Conservation (phyloP, 371 early-diverging fungal species). For the Syncephalastrum racemosum region DNA sequence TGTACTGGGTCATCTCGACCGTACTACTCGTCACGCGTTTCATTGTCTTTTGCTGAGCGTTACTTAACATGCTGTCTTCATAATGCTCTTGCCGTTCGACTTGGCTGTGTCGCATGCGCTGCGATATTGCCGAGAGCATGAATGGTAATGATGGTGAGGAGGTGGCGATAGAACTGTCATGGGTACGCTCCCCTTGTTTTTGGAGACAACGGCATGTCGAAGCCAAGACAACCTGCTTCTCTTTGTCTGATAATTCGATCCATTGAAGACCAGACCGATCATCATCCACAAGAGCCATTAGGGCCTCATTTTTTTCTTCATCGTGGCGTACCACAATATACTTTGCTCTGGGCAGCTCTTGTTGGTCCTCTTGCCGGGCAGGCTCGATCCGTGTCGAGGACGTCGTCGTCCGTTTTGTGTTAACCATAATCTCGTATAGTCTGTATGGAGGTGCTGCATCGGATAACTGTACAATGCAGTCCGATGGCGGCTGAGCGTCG, state of each 20-base stretch:
- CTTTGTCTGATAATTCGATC: no score
- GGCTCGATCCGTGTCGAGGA: conserved; percentile 41
- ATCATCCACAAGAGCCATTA: conserved; percentile 35
- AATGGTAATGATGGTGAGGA: conserved; percentile 19
- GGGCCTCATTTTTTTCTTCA: conserved; percentile 36
- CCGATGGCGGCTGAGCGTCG: no score
- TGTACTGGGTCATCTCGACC: no score
- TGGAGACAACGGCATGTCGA: neutral
- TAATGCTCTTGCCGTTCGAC: conserved; percentile 35
- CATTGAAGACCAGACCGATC: neutral
- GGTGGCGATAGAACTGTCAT: neutral
- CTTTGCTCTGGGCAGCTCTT: conserved; percentile 20
- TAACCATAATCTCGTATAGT: conserved; percentile 40
- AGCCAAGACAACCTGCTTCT: no score
- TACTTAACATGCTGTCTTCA: conserved; percentile 3
- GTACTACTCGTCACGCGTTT: no score
- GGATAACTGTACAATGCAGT: conserved; percentile 1
- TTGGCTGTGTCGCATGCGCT: conserved; percentile 47
- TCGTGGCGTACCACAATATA: conserved; percentile 33
- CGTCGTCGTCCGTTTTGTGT: conserved; percentile 31
- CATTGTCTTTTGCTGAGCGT: no score
- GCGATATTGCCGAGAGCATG: conserved; percentile 54
- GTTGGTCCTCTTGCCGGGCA: conserved; percentile 18
- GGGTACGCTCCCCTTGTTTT: neutral
- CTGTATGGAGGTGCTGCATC: conserved; percentile 21